Percentiles rank a stretch among this genome's conserved stretches.
phyloP scores from a whole-genome alignment of 441 rosid species.

The Arabidopsis hybrid region DNA sequence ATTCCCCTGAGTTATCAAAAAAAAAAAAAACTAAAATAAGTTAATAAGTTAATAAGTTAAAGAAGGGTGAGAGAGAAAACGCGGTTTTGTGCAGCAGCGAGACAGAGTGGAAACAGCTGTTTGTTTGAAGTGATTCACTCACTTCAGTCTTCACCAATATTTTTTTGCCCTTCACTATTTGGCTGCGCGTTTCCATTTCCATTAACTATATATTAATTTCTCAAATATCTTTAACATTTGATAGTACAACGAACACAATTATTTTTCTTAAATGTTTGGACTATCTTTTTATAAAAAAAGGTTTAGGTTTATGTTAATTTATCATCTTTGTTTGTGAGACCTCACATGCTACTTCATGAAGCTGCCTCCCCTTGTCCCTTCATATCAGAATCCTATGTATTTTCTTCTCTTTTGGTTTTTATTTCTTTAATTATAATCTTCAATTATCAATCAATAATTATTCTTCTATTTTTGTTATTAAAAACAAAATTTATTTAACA shows the following conservation, averaged over 20 bases:
- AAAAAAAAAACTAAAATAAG: background rate
- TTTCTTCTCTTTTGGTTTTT: slow-evolving; percentile 25
- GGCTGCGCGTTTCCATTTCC: slow-evolving; percentile 45
- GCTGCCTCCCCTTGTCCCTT: slow-evolving; percentile 34
- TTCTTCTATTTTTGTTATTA: background rate
- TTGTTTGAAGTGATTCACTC: slow-evolving; percentile 37
- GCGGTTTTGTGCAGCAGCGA: slow-evolving; percentile 40
- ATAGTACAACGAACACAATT: background rate
- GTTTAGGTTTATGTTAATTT: slow-evolving; percentile 28
- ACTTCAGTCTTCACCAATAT: slow-evolving; percentile 36
- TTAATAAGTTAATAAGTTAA: too few species aligned
- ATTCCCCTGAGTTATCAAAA: too few species aligned
- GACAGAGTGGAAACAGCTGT: slow-evolving; percentile 46
- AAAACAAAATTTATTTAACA: background rate
- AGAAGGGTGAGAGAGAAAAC: slow-evolving; percentile 20
- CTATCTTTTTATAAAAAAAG: background rate
- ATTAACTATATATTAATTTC: background rate
- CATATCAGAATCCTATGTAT: slow-evolving; percentile 45
- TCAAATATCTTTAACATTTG: background rate
- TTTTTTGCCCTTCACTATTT: slow-evolving; percentile 27
- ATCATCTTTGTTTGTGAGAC: slow-evolving; percentile 35
- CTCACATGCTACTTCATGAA: slow-evolving; percentile 47
- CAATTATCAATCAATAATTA: background rate
- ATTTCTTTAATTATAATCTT: slow-evolving; percentile 7
- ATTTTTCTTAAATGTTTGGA: background rate